Percentiles rank a stretch among this genome's conserved stretches.
Evolutionary conservation across 169 alveolate genomes (phyloP).

Genomic region (Plasmodium billcollinsi): DNA sequence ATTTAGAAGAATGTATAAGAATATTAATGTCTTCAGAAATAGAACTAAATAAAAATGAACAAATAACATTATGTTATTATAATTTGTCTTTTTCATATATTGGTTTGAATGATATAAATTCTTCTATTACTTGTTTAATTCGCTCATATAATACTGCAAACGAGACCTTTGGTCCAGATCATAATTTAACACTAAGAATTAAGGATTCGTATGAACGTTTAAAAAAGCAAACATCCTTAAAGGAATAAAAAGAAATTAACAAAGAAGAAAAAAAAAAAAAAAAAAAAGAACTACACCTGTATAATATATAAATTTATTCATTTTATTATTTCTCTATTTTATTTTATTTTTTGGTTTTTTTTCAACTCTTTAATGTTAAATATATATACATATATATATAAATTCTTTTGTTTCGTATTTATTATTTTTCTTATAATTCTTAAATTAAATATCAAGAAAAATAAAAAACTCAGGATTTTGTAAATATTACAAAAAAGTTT

Average conservation of each 20-base stretch:
- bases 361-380: too few species aligned
- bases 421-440: too few species aligned
- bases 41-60: slow-evolving; percentile 68
- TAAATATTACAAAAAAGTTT: not conserved
- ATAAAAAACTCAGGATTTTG: not conserved
- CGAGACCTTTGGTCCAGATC: slow-evolving; percentile 58
- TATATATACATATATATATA: too few species aligned
- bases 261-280: too few species aligned
- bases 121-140: slow-evolving; percentile 72
- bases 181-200: slow-evolving; percentile 56
- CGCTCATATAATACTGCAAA: slow-evolving; percentile 40
- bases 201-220: slow-evolving; percentile 25
- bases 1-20: slow-evolving; percentile 71
- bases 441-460: too few species aligned
- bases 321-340: too few species aligned
- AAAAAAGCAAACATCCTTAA: slow-evolving; percentile 11
- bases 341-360: too few species aligned
- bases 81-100: slow-evolving; percentile 67
- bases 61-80: slow-evolving; percentile 71
- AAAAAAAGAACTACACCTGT: too few species aligned
- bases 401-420: too few species aligned
- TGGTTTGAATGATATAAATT: slow-evolving; percentile 53
- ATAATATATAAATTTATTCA: too few species aligned
- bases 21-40: slow-evolving; percentile 41
- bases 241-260: not conserved